Evolutionary conservation across 257 asterid species (phyloP).

Genomic region (Gentiana straminea): DNA sequence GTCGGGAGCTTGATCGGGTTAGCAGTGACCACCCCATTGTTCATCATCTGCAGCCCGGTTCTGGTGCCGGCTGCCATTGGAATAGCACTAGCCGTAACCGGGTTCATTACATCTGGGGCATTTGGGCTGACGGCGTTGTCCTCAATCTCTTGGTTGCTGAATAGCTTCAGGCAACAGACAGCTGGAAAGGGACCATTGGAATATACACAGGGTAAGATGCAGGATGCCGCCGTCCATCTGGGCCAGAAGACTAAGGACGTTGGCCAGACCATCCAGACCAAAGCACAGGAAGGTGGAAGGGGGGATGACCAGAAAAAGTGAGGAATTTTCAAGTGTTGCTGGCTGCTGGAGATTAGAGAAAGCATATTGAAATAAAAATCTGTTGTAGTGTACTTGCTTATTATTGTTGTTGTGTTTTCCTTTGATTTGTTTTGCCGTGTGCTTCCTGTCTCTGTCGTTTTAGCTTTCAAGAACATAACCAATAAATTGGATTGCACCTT

Average conservation of each 20-base stretch:
- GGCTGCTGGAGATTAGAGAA: too few species aligned
- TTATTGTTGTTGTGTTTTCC: too few species aligned
- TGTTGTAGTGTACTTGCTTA: too few species aligned
- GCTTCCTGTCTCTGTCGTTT: too few species aligned
- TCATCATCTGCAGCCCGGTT: constrained; percentile 69
- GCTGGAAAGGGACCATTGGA: constrained; percentile 32
- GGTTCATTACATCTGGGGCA: constrained; percentile 65
- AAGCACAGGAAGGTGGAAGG: constrained; percentile 36
- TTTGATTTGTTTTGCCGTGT: too few species aligned
- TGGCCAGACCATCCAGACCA: constrained; percentile 50
- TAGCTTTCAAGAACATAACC: too few species aligned
- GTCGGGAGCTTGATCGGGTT: constrained; percentile 48
- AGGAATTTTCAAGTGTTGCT: too few species aligned
- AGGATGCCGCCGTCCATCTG: constrained; percentile 33
- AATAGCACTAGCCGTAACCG: constrained; percentile 43
- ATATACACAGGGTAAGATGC: constrained; percentile 42
- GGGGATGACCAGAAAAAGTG: constrained; percentile 1
- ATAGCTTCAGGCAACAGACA: constrained; percentile 29
- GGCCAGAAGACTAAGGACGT: constrained; percentile 66
- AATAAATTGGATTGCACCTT: too few species aligned
- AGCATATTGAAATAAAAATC: too few species aligned
- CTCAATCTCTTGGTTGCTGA: constrained; percentile 68
- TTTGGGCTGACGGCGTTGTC: constrained; percentile 77
- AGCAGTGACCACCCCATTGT: constrained; percentile 60
- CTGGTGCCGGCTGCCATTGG: constrained; percentile 53